Percentiles rank a stretch among this genome's conserved stretches.
Evolutionary conservation across 441 rosid genomes (phyloP).

Genomic region (Jatropha multifida): DNA sequence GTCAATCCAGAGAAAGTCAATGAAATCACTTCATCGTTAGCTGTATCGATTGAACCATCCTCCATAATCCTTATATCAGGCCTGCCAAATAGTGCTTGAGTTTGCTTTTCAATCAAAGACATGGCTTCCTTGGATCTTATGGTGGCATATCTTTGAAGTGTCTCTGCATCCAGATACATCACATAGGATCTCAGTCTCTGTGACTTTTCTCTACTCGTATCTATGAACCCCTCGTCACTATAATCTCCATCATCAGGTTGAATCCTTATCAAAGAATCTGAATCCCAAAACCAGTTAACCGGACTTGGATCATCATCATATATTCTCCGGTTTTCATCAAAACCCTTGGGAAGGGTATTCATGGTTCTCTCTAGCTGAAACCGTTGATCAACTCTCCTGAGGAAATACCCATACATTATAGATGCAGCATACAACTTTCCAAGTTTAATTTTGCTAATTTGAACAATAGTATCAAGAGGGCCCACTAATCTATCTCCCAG

Average conservation of each 20-base stretch:
- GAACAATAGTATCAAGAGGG: constrained; percentile 59
- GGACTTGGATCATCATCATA: constrained; percentile 48
- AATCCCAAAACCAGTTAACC: constrained; percentile 61
- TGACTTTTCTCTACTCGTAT: constrained; percentile 36
- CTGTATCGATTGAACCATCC: constrained; percentile 68
- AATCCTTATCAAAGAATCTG: constrained; percentile 63
- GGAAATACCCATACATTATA: constrained; percentile 84
- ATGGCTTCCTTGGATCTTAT: constrained; percentile 88
- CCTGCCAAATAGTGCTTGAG: constrained; percentile 78
- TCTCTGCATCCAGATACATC: constrained; percentile 75
- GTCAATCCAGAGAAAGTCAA: constrained; percentile 69
- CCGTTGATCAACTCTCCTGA: constrained; percentile 82
- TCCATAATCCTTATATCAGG: constrained; percentile 70
- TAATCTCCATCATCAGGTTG: constrained; percentile 43
- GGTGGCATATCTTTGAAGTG: constrained; percentile 87
- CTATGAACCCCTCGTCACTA: constrained; percentile 29
- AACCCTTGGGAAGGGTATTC: constrained; percentile 73
- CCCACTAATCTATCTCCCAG: constrained; percentile 74
- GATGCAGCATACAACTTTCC: constrained; percentile 95
- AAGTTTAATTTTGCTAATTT: constrained; percentile 84
- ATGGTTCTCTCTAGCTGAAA: constrained; percentile 83
- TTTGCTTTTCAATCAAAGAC: constrained; percentile 79
- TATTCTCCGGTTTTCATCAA: constrained; percentile 39
- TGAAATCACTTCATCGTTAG: constrained; percentile 57
- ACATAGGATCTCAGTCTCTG: constrained; percentile 72